phyloP scores from a whole-genome alignment of 2,329 filamentous ascomycete species.

The Trichoderma sp. region DNA sequence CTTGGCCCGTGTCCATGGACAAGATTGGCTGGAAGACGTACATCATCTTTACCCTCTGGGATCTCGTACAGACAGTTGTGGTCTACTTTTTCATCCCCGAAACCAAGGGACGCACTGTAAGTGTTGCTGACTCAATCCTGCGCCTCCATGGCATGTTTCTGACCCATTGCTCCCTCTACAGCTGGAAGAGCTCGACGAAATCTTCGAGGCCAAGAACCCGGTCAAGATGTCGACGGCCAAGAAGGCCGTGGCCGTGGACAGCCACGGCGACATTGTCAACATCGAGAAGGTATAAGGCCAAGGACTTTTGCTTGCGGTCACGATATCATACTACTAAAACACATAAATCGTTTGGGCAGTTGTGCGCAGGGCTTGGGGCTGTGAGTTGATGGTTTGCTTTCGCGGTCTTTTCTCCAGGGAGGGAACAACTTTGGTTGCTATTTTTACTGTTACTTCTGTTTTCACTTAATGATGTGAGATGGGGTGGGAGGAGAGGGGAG shows the following conservation, averaged over 20 bases:
- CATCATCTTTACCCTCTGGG: constrained; percentile 53
- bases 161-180: constrained; percentile 8
- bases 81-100: constrained; percentile 38
- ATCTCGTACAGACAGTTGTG: constrained; percentile 36
- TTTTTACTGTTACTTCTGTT: neutral
- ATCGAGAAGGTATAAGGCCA: constrained; percentile 32
- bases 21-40: constrained; percentile 57
- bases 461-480: constrained; percentile 7
- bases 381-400: constrained; percentile 5
- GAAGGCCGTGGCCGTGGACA: constrained; percentile 45
- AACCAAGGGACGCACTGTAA: constrained; percentile 47
- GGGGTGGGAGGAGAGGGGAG: neutral
- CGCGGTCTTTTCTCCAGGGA: neutral
- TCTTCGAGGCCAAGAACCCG: constrained; percentile 49
- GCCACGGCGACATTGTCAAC: constrained; percentile 40
- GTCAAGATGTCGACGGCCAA: constrained; percentile 49
- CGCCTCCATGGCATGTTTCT: neutral
- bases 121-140: neutral
- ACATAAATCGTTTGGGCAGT: neutral
- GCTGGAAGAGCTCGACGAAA: constrained; percentile 57
- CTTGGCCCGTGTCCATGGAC: constrained; percentile 50
- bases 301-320: neutral
- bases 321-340: neutral
- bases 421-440: neutral
- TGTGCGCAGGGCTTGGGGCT: constrained; percentile 1